Percentiles rank a stretch among this genome's conserved stretches.
phyloP scores from a whole-genome alignment of 2,329 filamentous ascomycete genomes.

The Cercospora zeina region DNA sequence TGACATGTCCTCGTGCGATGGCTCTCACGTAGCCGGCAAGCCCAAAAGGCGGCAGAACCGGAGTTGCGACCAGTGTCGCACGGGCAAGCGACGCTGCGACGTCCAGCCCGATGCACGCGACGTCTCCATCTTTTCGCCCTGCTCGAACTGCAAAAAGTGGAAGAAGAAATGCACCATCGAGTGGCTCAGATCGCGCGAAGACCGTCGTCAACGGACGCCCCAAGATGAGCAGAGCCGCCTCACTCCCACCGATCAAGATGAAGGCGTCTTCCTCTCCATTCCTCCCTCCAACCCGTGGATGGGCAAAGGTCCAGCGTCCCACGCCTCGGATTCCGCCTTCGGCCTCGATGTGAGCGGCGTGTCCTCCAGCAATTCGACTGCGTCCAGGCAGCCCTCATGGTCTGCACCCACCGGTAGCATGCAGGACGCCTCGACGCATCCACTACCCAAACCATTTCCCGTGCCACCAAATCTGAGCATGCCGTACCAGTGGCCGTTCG shows the following conservation, averaged over 20 bases:
- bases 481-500: neutral
- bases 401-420: neutral
- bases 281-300: conserved; percentile 4
- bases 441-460: neutral
- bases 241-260: conserved; percentile 7
- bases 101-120: conserved; percentile 14
- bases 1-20: conserved; percentile 17
- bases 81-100: conserved; percentile 23
- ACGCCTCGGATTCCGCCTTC: conserved; percentile 1
- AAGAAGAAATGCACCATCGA: conserved; percentile 24
- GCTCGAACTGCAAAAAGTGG: conserved; percentile 23
- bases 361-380: neutral
- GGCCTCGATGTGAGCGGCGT: neutral
- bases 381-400: conserved; percentile 10
- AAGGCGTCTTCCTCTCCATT: neutral
- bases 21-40: conserved; percentile 10
- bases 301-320: conserved; percentile 2
- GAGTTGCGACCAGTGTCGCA: conserved; percentile 23
- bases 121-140: conserved; percentile 15
- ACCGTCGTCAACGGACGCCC: conserved; percentile 2
- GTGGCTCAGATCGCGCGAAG: conserved; percentile 21
- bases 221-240: conserved; percentile 2
- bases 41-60: conserved; percentile 22
- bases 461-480: neutral
- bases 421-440: neutral